A percentile compares a stretch with the other conserved stretches of the same genome.
Conservation (phyloP, 2,329 filamentous ascomycete species). For the Lecanosticta acicola region DNA sequence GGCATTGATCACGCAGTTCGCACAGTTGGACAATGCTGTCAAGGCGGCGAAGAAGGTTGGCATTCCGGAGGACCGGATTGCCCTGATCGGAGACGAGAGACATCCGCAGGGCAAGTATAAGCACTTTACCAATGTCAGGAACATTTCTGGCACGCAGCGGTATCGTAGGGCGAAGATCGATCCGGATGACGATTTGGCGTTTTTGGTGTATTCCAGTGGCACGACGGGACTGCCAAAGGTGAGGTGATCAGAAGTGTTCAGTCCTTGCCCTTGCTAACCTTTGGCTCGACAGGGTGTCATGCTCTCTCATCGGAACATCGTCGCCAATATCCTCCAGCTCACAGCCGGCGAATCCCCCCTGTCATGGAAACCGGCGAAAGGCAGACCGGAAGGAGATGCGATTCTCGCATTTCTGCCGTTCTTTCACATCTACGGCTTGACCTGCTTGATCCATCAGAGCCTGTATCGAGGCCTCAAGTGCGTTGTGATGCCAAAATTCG, state of each 20-base stretch:
- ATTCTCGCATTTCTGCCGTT: conserved; percentile 77
- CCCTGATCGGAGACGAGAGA: conserved; percentile 66
- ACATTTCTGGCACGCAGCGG: conserved; percentile 55
- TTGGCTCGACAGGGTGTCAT: conserved; percentile 75
- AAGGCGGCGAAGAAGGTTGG: conserved; percentile 65
- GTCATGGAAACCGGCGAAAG: conserved; percentile 48
- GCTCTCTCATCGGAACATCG: conserved; percentile 76
- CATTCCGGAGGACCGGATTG: conserved; percentile 64
- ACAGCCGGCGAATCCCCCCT: conserved; percentile 35
- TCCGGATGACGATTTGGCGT: conserved; percentile 68
- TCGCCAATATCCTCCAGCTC: conserved; percentile 58
- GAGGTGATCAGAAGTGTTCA: too few relatives aligned
- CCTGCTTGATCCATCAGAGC: conserved; percentile 63
- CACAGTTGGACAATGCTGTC: conserved; percentile 58
- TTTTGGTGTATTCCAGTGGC: conserved; percentile 81
- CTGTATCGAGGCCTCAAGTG: conserved; percentile 61
- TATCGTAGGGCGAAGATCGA: conserved; percentile 59
- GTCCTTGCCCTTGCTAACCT: too few relatives aligned
- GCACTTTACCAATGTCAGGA: conserved; percentile 68
- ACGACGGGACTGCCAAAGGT: conserved; percentile 70
- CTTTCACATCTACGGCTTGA: conserved; percentile 81
- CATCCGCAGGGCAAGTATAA: conserved; percentile 56
- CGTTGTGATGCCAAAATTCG: conserved; percentile 72
- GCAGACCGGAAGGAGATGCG: conserved; percentile 58
- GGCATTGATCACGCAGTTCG: conserved; percentile 66